Conservation (phyloP, 2,329 filamentous ascomycete genomes). For the Dactylellina cionopaga region DNA sequence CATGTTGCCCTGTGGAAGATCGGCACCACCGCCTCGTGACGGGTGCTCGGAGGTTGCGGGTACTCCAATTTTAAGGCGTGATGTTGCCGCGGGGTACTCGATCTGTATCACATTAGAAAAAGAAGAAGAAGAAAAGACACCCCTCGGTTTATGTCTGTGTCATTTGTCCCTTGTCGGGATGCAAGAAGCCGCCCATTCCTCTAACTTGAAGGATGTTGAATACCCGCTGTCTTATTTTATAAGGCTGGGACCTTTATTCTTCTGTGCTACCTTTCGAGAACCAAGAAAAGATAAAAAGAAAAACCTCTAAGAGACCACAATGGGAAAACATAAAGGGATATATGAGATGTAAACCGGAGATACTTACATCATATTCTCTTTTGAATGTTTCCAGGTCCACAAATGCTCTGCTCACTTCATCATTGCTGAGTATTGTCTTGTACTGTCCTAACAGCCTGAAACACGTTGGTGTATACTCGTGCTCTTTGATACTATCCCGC, state of each 20-base stretch:
- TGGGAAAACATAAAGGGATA: not conserved
- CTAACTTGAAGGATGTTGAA: conserved; percentile 19
- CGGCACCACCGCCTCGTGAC: conserved; percentile 60
- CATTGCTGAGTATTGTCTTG: conserved; percentile 90
- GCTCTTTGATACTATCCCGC: conserved; percentile 90
- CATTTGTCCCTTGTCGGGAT: conserved; percentile 33
- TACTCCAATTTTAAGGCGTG: conserved; percentile 89
- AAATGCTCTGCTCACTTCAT: conserved; percentile 88
- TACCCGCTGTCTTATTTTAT: conserved; percentile 32
- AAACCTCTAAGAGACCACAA: not conserved
- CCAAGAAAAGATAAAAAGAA: conserved; percentile 11
- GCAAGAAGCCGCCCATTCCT: conserved; percentile 31
- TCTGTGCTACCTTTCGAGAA: conserved; percentile 25
- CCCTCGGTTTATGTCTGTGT: conserved; percentile 25
- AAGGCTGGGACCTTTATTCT: conserved; percentile 42
- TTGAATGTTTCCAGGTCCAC: conserved; percentile 91
- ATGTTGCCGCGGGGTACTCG: conserved; percentile 91
- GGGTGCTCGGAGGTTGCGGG: conserved; percentile 80
- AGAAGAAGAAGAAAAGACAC: conserved; percentile 5
- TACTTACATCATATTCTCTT: conserved; percentile 83
- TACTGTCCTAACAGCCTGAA: conserved; percentile 94
- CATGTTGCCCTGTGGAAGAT: conserved; percentile 64
- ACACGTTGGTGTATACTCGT: conserved; percentile 92
- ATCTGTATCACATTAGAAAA: conserved; percentile 68
- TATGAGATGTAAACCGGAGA: not conserved